phyloP scores from a whole-genome alignment of 2,329 filamentous ascomycete species.

The Allantophomopsis cytisporea region DNA sequence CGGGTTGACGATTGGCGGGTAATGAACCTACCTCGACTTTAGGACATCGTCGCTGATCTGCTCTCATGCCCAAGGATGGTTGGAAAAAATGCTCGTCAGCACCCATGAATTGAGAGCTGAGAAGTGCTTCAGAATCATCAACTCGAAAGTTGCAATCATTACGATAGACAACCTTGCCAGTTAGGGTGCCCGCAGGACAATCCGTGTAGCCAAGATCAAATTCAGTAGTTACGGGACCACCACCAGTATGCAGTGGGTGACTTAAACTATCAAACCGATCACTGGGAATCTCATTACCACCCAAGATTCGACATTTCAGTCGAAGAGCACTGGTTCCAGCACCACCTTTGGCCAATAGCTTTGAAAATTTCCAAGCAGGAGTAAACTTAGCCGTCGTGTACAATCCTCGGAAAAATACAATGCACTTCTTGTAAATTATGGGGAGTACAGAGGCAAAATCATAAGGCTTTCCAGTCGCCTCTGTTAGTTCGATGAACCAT shows the following conservation, averaged over 20 bases:
- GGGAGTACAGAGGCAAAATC: conserved; percentile 56
- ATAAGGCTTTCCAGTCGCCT: conserved; percentile 31
- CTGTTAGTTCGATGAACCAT: conserved; percentile 77
- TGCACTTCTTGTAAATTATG: conserved; percentile 92
- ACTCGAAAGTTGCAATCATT: conserved; percentile 83
- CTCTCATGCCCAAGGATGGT: conserved; percentile 46
- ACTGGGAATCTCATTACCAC: conserved; percentile 36
- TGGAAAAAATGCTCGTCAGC: conserved; percentile 79
- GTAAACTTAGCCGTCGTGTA: conserved; percentile 72
- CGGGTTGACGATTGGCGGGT: conserved; percentile 42
- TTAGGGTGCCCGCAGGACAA: conserved; percentile 74
- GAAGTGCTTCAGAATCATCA: conserved; percentile 77
- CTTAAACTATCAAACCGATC: conserved; percentile 55
- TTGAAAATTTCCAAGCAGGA: conserved; percentile 73
- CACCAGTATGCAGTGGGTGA: conserved; percentile 52
- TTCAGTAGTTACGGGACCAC: conserved; percentile 52
- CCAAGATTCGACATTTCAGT: conserved; percentile 68
- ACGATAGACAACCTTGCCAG: conserved; percentile 71
- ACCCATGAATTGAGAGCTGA: conserved; percentile 90
- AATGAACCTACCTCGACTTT: conserved; percentile 57
- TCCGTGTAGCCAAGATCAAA: conserved; percentile 77
- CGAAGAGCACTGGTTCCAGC: conserved; percentile 47
- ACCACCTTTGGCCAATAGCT: conserved; percentile 57
- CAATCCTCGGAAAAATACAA: conserved; percentile 84
- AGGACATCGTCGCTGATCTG: conserved; percentile 22